Base-by-base conservation (phyloP, 2,329 filamentous ascomycete species). In the Massarina eburnea region DNA sequence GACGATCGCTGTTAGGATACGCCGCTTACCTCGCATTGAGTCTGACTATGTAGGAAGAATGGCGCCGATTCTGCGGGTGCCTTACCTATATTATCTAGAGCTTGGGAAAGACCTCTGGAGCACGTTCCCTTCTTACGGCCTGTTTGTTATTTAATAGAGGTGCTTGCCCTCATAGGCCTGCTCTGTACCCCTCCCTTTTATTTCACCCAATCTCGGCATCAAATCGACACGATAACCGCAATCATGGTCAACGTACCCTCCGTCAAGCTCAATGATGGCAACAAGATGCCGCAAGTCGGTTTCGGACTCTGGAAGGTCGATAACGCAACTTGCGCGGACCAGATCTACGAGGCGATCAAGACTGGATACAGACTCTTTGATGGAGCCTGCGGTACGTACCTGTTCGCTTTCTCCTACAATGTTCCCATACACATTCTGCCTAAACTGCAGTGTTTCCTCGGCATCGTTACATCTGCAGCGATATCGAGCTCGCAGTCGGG, bases 271-370 rank as follows among this genome's bases (percentile, higher is more conserved):
- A 67, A 66, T 42, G 62, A 70, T 58, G 64, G 64, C 52, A 63
- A 62, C 53, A 65, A 66, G 55, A 66, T 68, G 59, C 64, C 64
- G 27, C 63, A 66, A 48, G 64, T 68, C 32, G 64, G 64, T 20
- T 64, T 67, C 39, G 64, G 64, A 15, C 50, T 67, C 45, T 68
- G 64, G 64, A 68, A 68, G 45, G 58, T 68, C 20, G 58, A 62
- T 50, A 68, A 68, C 46, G 49, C 36, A 14, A 62, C 52, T 8
- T 64, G 60, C 45, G 62, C 64, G 8, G 64, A 68, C 33, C 55
- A 54, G 39, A 61, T 68, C 4, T 68, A 68, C 49, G 61, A 64
- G 46, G 67, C 67, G 41, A 70, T 70, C 55, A 68, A 68, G 59
- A 53, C 51, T 20, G 67, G 67, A 44, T 70, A 70, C 63, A 62